Conservation (phyloP, 1,284 basidiomycete genomes). For the Ceratobasidium theobromae region DNA sequence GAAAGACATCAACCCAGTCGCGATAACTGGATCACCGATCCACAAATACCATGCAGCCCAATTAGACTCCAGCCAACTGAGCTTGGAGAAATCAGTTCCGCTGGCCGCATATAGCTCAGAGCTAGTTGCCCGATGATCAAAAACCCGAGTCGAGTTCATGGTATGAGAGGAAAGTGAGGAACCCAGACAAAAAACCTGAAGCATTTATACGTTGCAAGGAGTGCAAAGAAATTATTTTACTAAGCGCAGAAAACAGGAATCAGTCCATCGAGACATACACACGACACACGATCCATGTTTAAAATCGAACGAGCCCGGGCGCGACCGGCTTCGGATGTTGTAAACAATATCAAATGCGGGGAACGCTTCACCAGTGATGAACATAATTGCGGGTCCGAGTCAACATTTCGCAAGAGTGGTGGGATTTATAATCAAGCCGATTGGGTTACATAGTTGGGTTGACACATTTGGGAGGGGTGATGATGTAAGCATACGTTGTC, state of each 20-base stretch:
- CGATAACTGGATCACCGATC: conserved; percentile 88
- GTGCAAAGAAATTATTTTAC: neutral
- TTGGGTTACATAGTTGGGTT: neutral
- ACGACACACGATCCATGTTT: neutral
- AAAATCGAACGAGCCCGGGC: neutral
- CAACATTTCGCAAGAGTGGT: neutral
- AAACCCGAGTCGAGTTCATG: conserved; percentile 24
- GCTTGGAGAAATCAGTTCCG: conserved; percentile 58
- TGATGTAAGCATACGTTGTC: too few species aligned
- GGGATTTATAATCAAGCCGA: neutral
- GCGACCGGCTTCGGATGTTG: neutral
- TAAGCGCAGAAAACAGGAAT: neutral
- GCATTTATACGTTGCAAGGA: neutral
- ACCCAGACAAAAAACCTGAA: neutral
- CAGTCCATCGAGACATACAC: neutral
- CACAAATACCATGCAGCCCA: conserved; percentile 85
- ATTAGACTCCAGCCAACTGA: conserved; percentile 73
- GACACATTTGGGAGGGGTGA: too few species aligned
- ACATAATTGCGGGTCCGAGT: neutral
- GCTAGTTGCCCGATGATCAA: conserved; percentile 15
- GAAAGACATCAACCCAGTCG: conserved; percentile 93
- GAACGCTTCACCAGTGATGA: neutral
- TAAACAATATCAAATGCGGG: neutral
- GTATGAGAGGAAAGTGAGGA: neutral
- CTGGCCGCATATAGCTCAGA: conserved; percentile 44